Base-by-base conservation (phyloP, 2,329 filamentous ascomycete genomes). In the Clonostachys sp. region DNA sequence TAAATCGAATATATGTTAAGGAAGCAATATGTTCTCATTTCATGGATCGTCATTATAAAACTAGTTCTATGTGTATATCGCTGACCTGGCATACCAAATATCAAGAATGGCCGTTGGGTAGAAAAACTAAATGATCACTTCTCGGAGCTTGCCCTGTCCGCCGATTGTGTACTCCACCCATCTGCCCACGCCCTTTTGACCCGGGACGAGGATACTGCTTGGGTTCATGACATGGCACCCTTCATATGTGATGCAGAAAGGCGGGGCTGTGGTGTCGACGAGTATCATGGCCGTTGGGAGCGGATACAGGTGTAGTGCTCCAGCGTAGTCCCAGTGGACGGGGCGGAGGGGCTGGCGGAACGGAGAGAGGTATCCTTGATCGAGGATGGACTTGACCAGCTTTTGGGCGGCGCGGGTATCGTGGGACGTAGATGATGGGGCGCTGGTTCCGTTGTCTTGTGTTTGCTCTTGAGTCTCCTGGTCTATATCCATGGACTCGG, bases 161-260 rank as follows among this genome's bases (percentile, higher is more conserved):
- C 81, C 76, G 41, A 89, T 66, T 65, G 88, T 87, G 70, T 92
- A 97, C 70, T 97, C 94, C 2, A 92, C 77, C 92, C 94, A 97
- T 52, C 84, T 78, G 6, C 83, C 87, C 7, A 85, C 80, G 5
- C 84, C 83, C 53, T 82, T 80, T 46, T 84, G 77, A 1, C 84
- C 86, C 1, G 80, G 72, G 0, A 89, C 83, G 20, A 95, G 76
- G 44, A 99, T 66, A 44, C 79, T 77, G 6, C 91, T 90, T 0
- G 94, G 91, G 63, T 99, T 99, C 80, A 99, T 85, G 34, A 96
- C 91, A 69, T 94, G 89, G 61, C 94, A 97, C 0, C 91, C 92
- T 66, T 96, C 92, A 61, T 97, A 97, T 13, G 89, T 95, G 53
- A 96, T 74, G 46, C 86, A 87, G 60, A 96, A 99, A 0, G 90